phyloP scores from a whole-genome alignment of 2,329 filamentous ascomycete genomes.

The Septoria petroselini region DNA sequence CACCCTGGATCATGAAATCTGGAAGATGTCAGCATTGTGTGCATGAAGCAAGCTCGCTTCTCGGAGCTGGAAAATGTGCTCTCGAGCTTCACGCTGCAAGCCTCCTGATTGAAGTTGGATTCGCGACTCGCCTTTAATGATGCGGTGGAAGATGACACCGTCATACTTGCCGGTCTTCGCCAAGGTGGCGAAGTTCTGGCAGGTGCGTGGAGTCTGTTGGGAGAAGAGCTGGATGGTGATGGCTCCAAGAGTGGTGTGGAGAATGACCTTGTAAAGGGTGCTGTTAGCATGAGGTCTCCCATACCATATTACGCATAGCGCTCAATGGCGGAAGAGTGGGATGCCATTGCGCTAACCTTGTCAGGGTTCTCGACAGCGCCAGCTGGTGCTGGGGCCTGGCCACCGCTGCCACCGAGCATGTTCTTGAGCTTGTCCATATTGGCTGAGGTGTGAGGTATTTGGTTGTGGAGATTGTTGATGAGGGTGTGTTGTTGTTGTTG shows the following conservation, averaged over 20 bases:
- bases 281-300: conserved; percentile 30
- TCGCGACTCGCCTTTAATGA: conserved; percentile 48
- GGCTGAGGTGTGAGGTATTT: neutral
- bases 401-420: conserved; percentile 21
- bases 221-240: conserved; percentile 37
- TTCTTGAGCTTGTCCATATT: conserved; percentile 29
- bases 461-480: neutral
- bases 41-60: neutral
- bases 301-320: conserved; percentile 1
- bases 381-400: conserved; percentile 6
- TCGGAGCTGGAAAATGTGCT: neutral
- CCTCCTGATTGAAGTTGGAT: too few relatives aligned
- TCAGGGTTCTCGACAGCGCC: conserved; percentile 10
- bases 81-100: neutral
- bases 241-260: conserved; percentile 38
- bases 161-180: conserved; percentile 38
- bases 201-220: conserved; percentile 33
- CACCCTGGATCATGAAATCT: conserved; percentile 89
- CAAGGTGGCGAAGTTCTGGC: conserved; percentile 38
- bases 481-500: neutral
- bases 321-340: neutral
- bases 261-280: conserved; percentile 22
- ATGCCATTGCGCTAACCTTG: conserved; percentile 4
- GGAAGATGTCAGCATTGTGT: conserved; percentile 41
- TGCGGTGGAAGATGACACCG: conserved; percentile 39